These are phyloP conservation scores for Agastache rugosa DNA, from an alignment of 257 asterid genomes.

Conservation along the genomic window DNA sequence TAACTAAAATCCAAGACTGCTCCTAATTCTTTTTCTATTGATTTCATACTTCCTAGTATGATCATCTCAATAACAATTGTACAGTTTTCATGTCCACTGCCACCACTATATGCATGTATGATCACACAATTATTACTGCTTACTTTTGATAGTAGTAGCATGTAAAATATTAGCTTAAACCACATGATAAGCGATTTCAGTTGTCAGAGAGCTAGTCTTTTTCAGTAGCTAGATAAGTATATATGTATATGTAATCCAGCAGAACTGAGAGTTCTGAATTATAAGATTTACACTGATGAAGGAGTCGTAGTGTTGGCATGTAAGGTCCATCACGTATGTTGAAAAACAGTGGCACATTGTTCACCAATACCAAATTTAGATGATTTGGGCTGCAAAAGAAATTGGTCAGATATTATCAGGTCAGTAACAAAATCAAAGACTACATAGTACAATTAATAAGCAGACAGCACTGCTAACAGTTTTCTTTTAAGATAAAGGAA, in stretches of 20 bases:
- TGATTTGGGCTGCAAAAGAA: slow-evolving; percentile 76
- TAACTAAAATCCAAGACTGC: slow-evolving; percentile 6
- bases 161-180: not conserved
- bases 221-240: slow-evolving; percentile 1
- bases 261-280: slow-evolving; percentile 25
- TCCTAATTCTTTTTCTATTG: not conserved
- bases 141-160: not conserved
- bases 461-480: slow-evolving; percentile 8
- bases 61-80: not conserved
- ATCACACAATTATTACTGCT: slow-evolving; percentile 9
- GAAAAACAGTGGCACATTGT: slow-evolving; percentile 93
- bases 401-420: slow-evolving; percentile 26
- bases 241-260: slow-evolving; percentile 1
- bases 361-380: slow-evolving; percentile 94
- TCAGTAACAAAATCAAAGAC: slow-evolving; percentile 33
- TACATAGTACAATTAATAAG: slow-evolving; percentile 9
- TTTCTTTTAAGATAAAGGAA: slow-evolving; percentile 30
- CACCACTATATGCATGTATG: not conserved
- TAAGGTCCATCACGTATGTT: slow-evolving; percentile 98
- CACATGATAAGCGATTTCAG: slow-evolving; percentile 7
- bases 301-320: slow-evolving; percentile 99
- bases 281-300: slow-evolving; percentile 85
- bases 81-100: slow-evolving; percentile 6
- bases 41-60: slow-evolving; percentile 2
- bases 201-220: slow-evolving; percentile 25